Evolutionary conservation across 345 rosid species (phyloP).

Genomic region (Raphanus sativus): DNA sequence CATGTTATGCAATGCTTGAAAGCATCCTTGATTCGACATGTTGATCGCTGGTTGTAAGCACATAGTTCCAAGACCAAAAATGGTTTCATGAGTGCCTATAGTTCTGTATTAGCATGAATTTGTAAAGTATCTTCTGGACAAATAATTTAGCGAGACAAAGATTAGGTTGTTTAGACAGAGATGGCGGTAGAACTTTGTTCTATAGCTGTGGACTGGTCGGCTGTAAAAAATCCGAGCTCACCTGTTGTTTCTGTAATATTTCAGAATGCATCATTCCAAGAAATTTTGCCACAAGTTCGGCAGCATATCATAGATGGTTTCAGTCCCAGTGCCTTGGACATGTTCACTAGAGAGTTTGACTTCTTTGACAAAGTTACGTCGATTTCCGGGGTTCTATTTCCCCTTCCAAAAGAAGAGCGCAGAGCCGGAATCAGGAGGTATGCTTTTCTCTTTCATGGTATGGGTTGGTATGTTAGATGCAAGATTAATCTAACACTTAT

Average conservation of each 20-base stretch:
- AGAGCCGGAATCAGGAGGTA: slow-evolving; percentile 95
- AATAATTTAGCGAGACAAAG: slow-evolving; percentile 9
- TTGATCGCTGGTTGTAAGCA: background rate
- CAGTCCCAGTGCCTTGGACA: slow-evolving; percentile 68
- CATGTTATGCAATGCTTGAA: slow-evolving; percentile 10
- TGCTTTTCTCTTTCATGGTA: slow-evolving; percentile 11
- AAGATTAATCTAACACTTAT: slow-evolving; percentile 28
- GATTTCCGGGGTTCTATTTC: slow-evolving; percentile 77
- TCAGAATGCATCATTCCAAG: slow-evolving; percentile 83
- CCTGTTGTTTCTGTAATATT: slow-evolving; percentile 29
- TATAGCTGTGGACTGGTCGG: background rate
- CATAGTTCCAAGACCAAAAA: slow-evolving; percentile 2
- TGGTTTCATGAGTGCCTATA: slow-evolving; percentile 15
- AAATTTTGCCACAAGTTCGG: slow-evolving; percentile 71
- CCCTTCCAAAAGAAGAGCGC: slow-evolving; percentile 92
- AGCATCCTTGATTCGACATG: background rate
- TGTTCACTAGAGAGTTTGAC: slow-evolving; percentile 84
- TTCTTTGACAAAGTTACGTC: slow-evolving; percentile 96
- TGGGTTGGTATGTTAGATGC: slow-evolving; percentile 12
- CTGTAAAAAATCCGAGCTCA: slow-evolving; percentile 5
- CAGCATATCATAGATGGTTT: slow-evolving; percentile 85
- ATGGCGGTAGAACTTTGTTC: slow-evolving; percentile 11
- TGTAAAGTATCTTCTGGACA: slow-evolving; percentile 12
- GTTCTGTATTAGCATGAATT: slow-evolving; percentile 12
- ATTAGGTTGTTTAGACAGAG: slow-evolving; percentile 6